phyloP scores from a whole-genome alignment of 2,329 filamentous ascomycete genomes.

The Neonectria ditissima region DNA sequence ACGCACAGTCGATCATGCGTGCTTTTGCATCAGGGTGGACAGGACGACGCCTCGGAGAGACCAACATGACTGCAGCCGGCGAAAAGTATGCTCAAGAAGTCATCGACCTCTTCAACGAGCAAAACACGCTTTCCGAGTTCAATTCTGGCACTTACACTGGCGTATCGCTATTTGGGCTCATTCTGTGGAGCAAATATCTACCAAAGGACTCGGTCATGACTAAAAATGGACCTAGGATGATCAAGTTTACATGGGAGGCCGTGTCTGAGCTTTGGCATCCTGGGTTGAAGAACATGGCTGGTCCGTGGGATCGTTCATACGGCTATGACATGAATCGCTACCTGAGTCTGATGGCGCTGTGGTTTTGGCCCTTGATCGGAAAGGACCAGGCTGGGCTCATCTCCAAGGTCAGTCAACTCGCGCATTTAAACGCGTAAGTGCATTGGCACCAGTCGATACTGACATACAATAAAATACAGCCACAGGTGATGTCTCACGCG shows the following conservation, averaged over 20 bases:
- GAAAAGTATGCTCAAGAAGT: slow-evolving; percentile 68
- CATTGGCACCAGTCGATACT: background rate
- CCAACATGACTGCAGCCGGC: slow-evolving; percentile 69
- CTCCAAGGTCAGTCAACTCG: slow-evolving; percentile 41
- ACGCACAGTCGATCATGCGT: slow-evolving; percentile 65
- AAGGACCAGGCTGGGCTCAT: slow-evolving; percentile 56
- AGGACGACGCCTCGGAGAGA: slow-evolving; percentile 63
- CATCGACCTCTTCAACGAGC: slow-evolving; percentile 66
- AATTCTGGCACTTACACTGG: slow-evolving; percentile 73
- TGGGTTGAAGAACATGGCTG: slow-evolving; percentile 69
- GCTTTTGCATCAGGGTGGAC: slow-evolving; percentile 71
- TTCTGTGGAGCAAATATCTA: slow-evolving; percentile 70
- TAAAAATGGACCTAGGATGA: slow-evolving; percentile 62
- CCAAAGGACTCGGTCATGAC: slow-evolving; percentile 65
- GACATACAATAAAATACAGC: slow-evolving; percentile 44
- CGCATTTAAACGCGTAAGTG: too few relatives aligned
- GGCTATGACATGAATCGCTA: slow-evolving; percentile 74
- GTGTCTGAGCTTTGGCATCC: slow-evolving; percentile 68
- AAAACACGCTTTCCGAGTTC: slow-evolving; percentile 71
- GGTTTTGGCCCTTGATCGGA: slow-evolving; percentile 69
- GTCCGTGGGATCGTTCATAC: slow-evolving; percentile 73
- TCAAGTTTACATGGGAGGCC: slow-evolving; percentile 64
- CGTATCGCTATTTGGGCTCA: slow-evolving; percentile 69
- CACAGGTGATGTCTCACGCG: slow-evolving; percentile 67
- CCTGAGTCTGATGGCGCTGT: slow-evolving; percentile 67